Conservation (phyloP, 2,329 filamentous ascomycete genomes). For the Dactylonectria estremocensis region DNA sequence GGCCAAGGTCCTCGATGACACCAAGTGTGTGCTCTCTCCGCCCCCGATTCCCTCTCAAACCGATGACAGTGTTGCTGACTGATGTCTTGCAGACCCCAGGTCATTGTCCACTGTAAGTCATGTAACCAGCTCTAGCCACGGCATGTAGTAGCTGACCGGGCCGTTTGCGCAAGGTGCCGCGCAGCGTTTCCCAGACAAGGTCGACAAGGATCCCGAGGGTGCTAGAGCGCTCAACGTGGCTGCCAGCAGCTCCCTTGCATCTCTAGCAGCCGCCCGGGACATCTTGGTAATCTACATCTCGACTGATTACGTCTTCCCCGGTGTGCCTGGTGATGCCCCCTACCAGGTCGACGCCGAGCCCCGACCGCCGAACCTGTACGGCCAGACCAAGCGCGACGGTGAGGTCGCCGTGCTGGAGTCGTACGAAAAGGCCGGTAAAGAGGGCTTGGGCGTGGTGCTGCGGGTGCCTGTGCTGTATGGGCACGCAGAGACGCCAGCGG, state of each 20-base stretch:
- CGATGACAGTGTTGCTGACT: conserved; percentile 23
- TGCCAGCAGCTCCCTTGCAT: conserved; percentile 77
- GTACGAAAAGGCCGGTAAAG: conserved; percentile 63
- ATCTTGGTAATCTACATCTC: conserved; percentile 83
- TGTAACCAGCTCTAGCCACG: not conserved
- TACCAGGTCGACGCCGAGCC: conserved; percentile 78
- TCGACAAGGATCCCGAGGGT: conserved; percentile 83
- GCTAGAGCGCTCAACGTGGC: conserved; percentile 82
- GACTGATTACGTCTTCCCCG: conserved; percentile 86
- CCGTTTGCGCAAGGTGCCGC: conserved; percentile 75
- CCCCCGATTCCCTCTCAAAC: not conserved
- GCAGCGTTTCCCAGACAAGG: conserved; percentile 89
- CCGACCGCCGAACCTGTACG: conserved; percentile 83
- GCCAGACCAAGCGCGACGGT: conserved; percentile 73
- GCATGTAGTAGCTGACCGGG: conserved; percentile 35
- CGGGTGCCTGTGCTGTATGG: conserved; percentile 91
- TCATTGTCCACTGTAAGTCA: conserved; percentile 83
- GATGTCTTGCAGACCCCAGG: conserved; percentile 71
- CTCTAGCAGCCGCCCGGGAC: conserved; percentile 73
- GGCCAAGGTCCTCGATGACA: conserved; percentile 64
- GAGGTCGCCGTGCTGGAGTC: conserved; percentile 77
- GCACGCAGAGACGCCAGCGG: conserved; percentile 75
- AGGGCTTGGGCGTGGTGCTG: conserved; percentile 77
- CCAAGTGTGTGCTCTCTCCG: conserved; percentile 60
- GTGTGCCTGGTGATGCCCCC: conserved; percentile 83